Conservation (phyloP, 192 early-diverging fungal genomes). For the Backusella liffmaniae region DNA sequence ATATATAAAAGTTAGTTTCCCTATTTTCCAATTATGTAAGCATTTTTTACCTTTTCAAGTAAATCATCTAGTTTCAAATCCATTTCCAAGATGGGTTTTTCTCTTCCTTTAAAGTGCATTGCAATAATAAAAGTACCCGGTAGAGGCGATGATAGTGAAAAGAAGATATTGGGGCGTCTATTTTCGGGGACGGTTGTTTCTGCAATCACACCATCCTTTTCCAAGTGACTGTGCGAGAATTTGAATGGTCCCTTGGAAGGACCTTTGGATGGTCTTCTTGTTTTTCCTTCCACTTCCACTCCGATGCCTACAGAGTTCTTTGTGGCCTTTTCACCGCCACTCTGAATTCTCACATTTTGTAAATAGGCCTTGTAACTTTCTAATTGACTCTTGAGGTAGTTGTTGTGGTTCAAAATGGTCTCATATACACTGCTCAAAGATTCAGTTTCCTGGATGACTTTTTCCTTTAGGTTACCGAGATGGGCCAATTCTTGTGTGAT, state of each 20-base stretch:
- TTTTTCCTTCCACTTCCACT: constrained; percentile 54
- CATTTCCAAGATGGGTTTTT: constrained; percentile 94
- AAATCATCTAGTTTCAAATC: constrained; percentile 88
- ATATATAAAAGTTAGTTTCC: no score
- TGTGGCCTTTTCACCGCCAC: constrained; percentile 30
- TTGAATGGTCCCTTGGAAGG: constrained; percentile 66
- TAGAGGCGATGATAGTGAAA: constrained; percentile 83
- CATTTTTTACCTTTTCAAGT: constrained; percentile 60
- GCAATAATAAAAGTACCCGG: constrained; percentile 90
- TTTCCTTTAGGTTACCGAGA: constrained; percentile 88
- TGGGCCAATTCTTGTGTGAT: constrained; percentile 89
- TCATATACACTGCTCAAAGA: constrained; percentile 86
- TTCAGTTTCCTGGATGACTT: constrained; percentile 76
- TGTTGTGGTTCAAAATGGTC: constrained; percentile 93
- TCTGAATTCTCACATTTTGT: constrained; percentile 88
- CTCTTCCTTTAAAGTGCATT: constrained; percentile 84
- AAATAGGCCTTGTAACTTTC: constrained; percentile 95
- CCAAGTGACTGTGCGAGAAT: constrained; percentile 78
- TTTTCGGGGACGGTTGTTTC: constrained; percentile 91
- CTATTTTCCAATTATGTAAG: no score
- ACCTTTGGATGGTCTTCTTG: constrained; percentile 40
- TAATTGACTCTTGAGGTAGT: constrained; percentile 84
- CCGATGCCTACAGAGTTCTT: constrained; percentile 62
- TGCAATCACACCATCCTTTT: constrained; percentile 88
- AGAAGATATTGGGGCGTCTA: constrained; percentile 82